phyloP scores from a whole-genome alignment of 495 filamentous ascomycete genomes.

The Penicillium samsonianum region DNA sequence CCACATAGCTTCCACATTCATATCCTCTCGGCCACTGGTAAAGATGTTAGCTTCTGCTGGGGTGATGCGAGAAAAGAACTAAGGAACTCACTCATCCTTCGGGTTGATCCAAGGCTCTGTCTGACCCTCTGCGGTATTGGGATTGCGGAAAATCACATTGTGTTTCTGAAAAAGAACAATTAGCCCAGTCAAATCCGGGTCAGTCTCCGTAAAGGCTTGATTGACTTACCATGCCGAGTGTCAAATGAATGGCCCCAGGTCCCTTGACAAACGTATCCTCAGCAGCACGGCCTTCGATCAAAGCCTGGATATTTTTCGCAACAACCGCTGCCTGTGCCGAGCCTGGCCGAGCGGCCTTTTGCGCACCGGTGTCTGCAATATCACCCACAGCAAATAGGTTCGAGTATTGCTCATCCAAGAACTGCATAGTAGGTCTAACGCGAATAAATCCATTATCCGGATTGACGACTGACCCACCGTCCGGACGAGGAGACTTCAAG shows the following conservation, averaged over 20 bases:
- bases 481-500: conserved; percentile 36
- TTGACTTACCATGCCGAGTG: conserved; percentile 51
- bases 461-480: conserved; percentile 43
- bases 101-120: conserved; percentile 46
- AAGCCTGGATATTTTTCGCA: conserved; percentile 52
- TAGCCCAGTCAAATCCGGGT: neutral
- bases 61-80: neutral
- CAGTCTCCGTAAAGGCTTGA: neutral
- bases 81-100: conserved; percentile 45
- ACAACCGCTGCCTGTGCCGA: conserved; percentile 54
- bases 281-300: conserved; percentile 40
- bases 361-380: conserved; percentile 59
- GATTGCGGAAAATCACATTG: conserved; percentile 53
- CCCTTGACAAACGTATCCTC: conserved; percentile 36
- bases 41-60: conserved; percentile 18
- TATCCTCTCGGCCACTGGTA: conserved; percentile 47
- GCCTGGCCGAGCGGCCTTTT: conserved; percentile 56
- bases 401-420: conserved; percentile 46
- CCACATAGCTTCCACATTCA: conserved; percentile 54
- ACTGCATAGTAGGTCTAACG: conserved; percentile 58
- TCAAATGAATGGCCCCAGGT: conserved; percentile 50
- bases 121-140: conserved; percentile 43
- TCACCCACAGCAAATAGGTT: conserved; percentile 62
- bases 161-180: conserved; percentile 35
- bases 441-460: conserved; percentile 51